phyloP scores from a whole-genome alignment of 163 green algal species.

The Scenedesmus sp. region DNA sequence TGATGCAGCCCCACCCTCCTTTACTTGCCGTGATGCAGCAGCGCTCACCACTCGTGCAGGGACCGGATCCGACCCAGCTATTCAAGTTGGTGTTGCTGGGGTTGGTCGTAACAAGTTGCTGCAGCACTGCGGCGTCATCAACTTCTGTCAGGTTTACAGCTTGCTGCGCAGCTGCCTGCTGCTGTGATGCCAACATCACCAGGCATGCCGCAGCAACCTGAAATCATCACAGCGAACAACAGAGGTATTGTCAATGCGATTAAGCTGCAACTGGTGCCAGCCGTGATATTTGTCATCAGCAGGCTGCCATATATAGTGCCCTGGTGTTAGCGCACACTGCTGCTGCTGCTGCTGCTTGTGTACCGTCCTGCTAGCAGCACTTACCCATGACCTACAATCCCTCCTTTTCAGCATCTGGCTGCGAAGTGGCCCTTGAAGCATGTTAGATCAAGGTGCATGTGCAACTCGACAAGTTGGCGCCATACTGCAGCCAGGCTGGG shows the following conservation, averaged over 20 bases:
- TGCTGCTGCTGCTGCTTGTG: background rate
- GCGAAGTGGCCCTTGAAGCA: background rate
- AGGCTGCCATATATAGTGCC: background rate
- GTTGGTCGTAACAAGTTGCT: background rate
- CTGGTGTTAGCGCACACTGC: background rate
- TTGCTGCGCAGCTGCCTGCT: background rate
- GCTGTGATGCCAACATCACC: conserved; percentile 1
- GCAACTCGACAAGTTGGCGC: background rate
- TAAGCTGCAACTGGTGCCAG: background rate
- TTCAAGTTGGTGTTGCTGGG: background rate
- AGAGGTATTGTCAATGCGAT: too few relatives aligned
- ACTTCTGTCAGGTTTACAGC: background rate
- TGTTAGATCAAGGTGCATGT: background rate
- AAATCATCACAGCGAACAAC: background rate
- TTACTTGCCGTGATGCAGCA: too few relatives aligned
- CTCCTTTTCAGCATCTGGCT: background rate
- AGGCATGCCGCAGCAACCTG: background rate
- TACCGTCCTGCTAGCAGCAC: background rate
- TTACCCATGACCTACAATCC: background rate
- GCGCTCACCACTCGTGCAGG: conserved; percentile 24
- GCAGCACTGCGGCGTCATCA: conserved; percentile 29
- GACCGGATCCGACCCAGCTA: background rate
- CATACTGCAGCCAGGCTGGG: background rate
- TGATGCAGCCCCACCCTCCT: too few relatives aligned
- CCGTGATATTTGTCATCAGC: too few relatives aligned